Evolutionary conservation across 2,329 filamentous ascomycete genomes (phyloP), one percentile per base, ranked within the genome.

Genomic region (Aspergillus novofumigatus): DNA sequence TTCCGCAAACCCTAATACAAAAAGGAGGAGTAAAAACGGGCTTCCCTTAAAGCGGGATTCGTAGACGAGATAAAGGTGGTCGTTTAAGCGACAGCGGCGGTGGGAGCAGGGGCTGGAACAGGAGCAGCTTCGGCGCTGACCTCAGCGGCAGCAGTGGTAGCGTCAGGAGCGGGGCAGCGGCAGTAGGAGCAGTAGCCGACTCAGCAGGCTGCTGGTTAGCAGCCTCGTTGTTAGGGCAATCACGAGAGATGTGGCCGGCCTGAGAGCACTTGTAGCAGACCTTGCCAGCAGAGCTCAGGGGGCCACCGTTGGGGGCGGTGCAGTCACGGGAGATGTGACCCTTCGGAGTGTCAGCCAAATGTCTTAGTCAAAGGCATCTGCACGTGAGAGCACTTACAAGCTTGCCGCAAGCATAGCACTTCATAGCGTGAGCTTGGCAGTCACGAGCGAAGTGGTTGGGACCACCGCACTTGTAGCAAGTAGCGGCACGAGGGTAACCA

Each of bases 371-470:
- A 25, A 42, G 26, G 41, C 20, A 26, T 35, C 14, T 21, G 7
- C 32, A 51, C n/a, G 14, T 41, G 49, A 44, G 49, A 14, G 21
- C 28, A 69, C 75, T 65, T 62, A 79, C 77, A 55, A 96, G 86
- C 81, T 96, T 96, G 74, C 92, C 92, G 74, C 92, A 97, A 65
- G 92, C 92, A 72, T 96, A 97, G 83, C 92, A 97, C 81, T 97
- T 97, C 91, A 96, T 96, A 62, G 92, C 91, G 78, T 96, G 92
- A 66, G 94, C 92, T 82, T 97, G 94, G 83, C 94, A 99, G 72
- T 99, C 94, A 64, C 94, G 90, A 63, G 94, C 94, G 73, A 96
- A 99, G 80, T 99, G 94, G 83, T 99, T 99, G 59, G 94, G 94
- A 35, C 93, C 86, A 67, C 85, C 85, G 65, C 85, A 88, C 78